Percentiles rank a stretch among this genome's conserved stretches.
These are phyloP conservation scores for Boletus patriciae DNA, from an alignment of 768 basidiomycete genomes.

Conservation along the genomic window DNA sequence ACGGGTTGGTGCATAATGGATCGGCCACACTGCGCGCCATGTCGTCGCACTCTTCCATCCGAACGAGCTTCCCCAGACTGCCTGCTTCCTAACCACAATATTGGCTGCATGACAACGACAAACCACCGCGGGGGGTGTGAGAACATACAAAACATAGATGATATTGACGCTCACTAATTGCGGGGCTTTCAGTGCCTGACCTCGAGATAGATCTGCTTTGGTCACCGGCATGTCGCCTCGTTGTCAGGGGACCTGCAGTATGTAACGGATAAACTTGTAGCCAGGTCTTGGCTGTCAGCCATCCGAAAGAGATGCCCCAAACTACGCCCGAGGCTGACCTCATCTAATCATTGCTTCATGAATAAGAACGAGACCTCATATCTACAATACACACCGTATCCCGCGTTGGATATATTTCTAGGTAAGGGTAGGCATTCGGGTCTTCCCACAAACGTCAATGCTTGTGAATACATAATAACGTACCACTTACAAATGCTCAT, in stretches of 20 bases:
- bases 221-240: not conserved
- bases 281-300: slow-evolving; percentile 21
- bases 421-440: slow-evolving; percentile 40
- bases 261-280: slow-evolving; percentile 21
- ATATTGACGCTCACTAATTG: no score
- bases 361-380: not conserved
- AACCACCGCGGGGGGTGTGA: no score
- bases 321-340: not conserved
- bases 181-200: not conserved
- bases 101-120: no score
- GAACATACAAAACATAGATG: no score
- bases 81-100: no score
- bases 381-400: slow-evolving; percentile 8
- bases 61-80: no score
- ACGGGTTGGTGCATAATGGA: not conserved
- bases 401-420: slow-evolving; percentile 40
- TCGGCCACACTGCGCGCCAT: no score
- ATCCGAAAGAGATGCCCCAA: slow-evolving; percentile 24
- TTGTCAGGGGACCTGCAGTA: not conserved
- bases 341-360: slow-evolving; percentile 9
- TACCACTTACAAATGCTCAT: slow-evolving; percentile 30
- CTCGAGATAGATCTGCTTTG: not conserved
- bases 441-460: slow-evolving; percentile 36
- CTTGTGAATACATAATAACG: not conserved
- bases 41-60: no score